Evolutionary conservation across 163 green algal genomes (phyloP).

Genomic region (Prototheca stagnorum): DNA sequence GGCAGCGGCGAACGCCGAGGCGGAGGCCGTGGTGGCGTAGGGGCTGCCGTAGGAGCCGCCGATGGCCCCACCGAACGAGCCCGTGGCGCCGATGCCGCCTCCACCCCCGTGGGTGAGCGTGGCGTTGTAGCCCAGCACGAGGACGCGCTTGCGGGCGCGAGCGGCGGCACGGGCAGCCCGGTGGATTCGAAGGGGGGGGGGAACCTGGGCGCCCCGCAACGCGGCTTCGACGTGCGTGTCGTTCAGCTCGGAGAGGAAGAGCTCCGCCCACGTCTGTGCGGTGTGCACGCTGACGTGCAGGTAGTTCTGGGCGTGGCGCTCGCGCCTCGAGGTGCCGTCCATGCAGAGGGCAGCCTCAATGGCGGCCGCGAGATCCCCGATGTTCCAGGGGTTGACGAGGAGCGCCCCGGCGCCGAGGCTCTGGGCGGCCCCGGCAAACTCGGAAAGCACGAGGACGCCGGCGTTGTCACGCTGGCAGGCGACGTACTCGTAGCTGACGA

Average conservation of each 20-base stretch:
- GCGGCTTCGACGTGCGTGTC: constrained; percentile 91
- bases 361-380: constrained; percentile 71
- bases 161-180: constrained; percentile 32
- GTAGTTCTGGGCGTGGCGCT: constrained; percentile 91
- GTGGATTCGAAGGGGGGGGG: constrained; percentile 38
- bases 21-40: too few relatives aligned
- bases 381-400: constrained; percentile 96
- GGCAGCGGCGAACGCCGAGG: too few relatives aligned
- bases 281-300: constrained; percentile 75
- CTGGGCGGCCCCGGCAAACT: constrained; percentile 84
- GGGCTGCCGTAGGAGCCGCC: too few relatives aligned
- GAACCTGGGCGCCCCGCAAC: constrained; percentile 65
- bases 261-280: constrained; percentile 83
- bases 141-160: constrained; percentile 36
- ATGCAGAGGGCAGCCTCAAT: constrained; percentile 89
- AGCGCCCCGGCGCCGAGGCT: constrained; percentile 73
- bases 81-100: too few relatives aligned
- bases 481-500: constrained; percentile 97
- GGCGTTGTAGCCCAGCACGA: constrained; percentile 90
- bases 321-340: constrained; percentile 64
- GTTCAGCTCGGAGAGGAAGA: constrained; percentile 93
- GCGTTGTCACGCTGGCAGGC: constrained; percentile 89
- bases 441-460: constrained; percentile 88
- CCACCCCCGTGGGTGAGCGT: constrained; percentile 67
- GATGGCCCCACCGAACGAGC: too few relatives aligned